Evolutionary conservation across 768 basidiomycete genomes (phyloP).

Genomic region (Mycena albidolilacea): DNA sequence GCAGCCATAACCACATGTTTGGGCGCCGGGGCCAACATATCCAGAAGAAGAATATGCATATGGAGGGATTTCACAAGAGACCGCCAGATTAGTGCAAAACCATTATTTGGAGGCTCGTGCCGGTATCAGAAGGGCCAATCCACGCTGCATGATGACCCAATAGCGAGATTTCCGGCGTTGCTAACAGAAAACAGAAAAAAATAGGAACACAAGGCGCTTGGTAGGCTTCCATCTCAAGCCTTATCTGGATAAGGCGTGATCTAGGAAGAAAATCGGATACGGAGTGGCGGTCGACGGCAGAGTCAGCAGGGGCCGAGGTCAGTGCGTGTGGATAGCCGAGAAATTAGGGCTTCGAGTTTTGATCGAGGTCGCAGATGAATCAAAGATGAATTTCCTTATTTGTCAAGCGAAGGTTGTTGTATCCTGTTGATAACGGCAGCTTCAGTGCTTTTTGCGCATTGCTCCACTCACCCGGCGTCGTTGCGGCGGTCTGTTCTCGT

Average conservation of each 20-base stretch:
- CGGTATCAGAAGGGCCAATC: slow-evolving; percentile 21
- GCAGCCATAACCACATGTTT: background rate
- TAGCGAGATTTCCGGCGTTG: background rate
- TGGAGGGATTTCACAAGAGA: slow-evolving; percentile 27
- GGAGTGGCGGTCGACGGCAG: background rate
- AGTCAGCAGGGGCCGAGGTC: background rate
- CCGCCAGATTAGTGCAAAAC: background rate
- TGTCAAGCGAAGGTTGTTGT: slow-evolving; percentile 5
- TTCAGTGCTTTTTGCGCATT: background rate
- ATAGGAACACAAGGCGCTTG: background rate
- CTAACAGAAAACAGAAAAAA: background rate
- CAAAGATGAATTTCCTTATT: slow-evolving; percentile 6
- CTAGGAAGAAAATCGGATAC: slow-evolving; percentile 15
- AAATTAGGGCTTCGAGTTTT: background rate
- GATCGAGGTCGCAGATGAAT: background rate
- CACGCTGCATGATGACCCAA: background rate
- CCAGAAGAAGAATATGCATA: slow-evolving; percentile 9
- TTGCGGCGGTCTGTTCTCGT: background rate
- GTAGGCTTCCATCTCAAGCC: slow-evolving; percentile 1
- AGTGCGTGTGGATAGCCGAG: background rate
- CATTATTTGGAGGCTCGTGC: slow-evolving; percentile 17
- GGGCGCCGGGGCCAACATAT: slow-evolving; percentile 4
- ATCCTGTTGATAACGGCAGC: background rate
- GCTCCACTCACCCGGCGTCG: background rate
- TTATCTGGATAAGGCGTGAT: slow-evolving; percentile 10